phyloP scores from a whole-genome alignment of 2,329 filamentous ascomycete genomes.

The Pyrenochaeta sp. region DNA sequence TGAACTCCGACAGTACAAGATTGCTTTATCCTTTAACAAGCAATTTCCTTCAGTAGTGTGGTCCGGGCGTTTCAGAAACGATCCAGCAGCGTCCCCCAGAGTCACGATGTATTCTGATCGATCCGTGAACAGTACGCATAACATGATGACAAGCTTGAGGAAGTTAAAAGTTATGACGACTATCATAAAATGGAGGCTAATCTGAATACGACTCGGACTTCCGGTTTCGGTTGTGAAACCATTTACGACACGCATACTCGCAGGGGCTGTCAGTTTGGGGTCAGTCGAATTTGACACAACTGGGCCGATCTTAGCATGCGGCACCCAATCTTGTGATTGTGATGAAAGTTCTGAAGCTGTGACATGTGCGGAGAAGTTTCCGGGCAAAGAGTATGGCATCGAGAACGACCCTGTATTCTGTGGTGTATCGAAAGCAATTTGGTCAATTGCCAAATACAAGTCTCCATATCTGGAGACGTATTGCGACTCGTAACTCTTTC shows the following conservation, averaged over 20 bases:
- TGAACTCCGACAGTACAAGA: neutral
- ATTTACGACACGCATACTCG: too few species aligned
- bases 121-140: conserved; percentile 13
- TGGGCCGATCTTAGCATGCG: too few species aligned
- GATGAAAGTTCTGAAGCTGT: too few species aligned
- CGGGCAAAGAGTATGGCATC: too few species aligned
- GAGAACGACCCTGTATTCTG: too few species aligned
- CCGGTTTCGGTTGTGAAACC: neutral
- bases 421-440: conserved; percentile 3
- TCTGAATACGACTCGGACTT: conserved; percentile 18
- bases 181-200: conserved; percentile 23
- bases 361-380: too few species aligned
- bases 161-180: conserved; percentile 29
- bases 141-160: conserved; percentile 24
- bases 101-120: conserved; percentile 24
- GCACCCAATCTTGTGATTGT: neutral
- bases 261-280: too few species aligned
- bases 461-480: conserved; percentile 14
- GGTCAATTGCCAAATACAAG: conserved; percentile 15
- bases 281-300: too few species aligned
- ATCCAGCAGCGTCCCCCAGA: conserved; percentile 22
- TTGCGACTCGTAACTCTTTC: conserved; percentile 1
- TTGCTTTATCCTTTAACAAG: neutral
- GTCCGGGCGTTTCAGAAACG: conserved; percentile 23
- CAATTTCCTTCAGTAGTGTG: conserved; percentile 8